These are phyloP conservation scores for Citrullus colocynthis DNA, from an alignment of 306 rosid genomes.

Conservation along the genomic window DNA sequence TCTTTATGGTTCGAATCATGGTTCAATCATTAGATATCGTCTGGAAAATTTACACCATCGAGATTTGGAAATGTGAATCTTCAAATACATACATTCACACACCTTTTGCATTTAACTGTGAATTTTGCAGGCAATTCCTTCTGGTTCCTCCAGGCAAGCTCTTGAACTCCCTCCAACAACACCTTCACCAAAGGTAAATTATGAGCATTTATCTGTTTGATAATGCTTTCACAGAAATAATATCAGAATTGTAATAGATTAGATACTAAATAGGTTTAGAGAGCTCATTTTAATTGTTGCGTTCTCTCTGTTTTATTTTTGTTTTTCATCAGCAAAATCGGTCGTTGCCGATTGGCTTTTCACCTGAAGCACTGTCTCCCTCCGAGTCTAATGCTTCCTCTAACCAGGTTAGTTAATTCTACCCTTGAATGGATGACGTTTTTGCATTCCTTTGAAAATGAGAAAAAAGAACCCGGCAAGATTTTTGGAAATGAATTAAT, in stretches of 20 bases:
- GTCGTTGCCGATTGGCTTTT: conserved; percentile 27
- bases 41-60: neutral
- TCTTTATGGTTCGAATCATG: neutral
- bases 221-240: neutral
- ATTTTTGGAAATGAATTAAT: neutral
- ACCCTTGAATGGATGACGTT: neutral
- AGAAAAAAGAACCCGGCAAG: neutral
- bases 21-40: neutral
- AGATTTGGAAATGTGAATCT: neutral
- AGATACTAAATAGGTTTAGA: neutral
- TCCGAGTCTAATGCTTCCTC: conserved; percentile 28
- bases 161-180: conserved; percentile 45
- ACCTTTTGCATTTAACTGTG: neutral
- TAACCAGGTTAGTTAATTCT: conserved; percentile 33
- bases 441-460: neutral
- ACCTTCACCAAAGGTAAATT: conserved; percentile 56
- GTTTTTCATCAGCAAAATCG: conserved; percentile 24
- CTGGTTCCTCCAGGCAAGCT: conserved; percentile 29
- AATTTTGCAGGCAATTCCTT: conserved; percentile 33
- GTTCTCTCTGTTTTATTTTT: neutral
- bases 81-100: neutral
- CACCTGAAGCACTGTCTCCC: conserved; percentile 22
- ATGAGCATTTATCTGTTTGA: neutral
- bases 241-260: neutral
- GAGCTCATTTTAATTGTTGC: neutral